Evolutionary conservation across 1,139 yeast genomes (phyloP), one percentile per base, ranked within the genome.

Genomic region (Blastobotrys illinoisensis): DNA sequence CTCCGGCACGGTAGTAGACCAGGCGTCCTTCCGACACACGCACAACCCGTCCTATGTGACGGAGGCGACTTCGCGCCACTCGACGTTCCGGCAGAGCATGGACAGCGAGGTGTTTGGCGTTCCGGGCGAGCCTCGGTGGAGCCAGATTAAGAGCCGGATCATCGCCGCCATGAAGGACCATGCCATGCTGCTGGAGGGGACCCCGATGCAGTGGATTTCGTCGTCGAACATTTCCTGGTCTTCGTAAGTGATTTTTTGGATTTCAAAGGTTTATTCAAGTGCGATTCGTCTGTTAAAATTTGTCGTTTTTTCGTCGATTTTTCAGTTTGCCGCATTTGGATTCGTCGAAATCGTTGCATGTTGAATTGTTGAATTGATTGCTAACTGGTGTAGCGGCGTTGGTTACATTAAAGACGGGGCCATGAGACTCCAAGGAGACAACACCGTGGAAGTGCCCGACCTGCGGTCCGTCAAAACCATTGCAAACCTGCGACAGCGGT

Each of bases 121-220:
- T 16, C 40, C 40, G 16, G 40, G 40, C 40, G 40, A 32, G 40
- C 40, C 40, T 5, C 40, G 40, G 5, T 32, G 40, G 40, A 32
- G 40, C 40, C 40, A 32, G 40, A n/a, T 32, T 32, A 32, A n/a
- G 7, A 32, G 40, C 40, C 3, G 44, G 14, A 48, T 54, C 7
- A 32, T 52, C n/a, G 51, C 50, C 13, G 57, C 55, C 1, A 62
- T 62, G 64, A 55, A 56, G 44, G 63, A 62, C 24, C 55, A 53
- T 20, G 50, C 52, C n/a, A 36, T 44, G 4, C 47, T 62, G 32
- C 49, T 54, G n/a, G 51, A 51, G 5, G 64, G 61, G 5, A 48
- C 52, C n/a, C 62, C 64, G 13, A 50, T 62, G 3, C 62, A 62
- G 24, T 62, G 65, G 65, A 56, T 61, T 9, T 55, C 61, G 1